Conservation (phyloP, 2,329 filamentous ascomycete genomes). For the Allantophomopsis lycopodina region DNA sequence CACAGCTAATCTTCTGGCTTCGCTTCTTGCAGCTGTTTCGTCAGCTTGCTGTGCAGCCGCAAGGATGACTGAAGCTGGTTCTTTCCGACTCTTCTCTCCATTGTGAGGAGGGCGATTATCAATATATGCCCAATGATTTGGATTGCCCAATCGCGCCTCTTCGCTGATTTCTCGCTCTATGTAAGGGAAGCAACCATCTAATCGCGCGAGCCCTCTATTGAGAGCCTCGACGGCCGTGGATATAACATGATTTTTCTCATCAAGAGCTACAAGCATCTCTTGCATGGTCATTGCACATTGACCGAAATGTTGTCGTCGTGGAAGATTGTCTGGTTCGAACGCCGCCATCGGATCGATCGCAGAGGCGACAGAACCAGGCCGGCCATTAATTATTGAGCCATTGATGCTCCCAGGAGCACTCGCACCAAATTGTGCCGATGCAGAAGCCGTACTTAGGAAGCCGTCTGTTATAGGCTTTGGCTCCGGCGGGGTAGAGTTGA, state of each 20-base stretch:
- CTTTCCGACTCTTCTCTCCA: constrained; percentile 63
- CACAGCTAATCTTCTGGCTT: constrained; percentile 71
- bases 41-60: constrained; percentile 60
- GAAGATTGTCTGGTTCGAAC: constrained; percentile 43
- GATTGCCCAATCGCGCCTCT: constrained; percentile 84
- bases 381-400: constrained; percentile 15
- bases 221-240: constrained; percentile 85
- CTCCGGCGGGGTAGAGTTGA: constrained; percentile 34
- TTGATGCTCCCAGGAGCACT: constrained; percentile 15
- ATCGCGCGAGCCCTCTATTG: constrained; percentile 67
- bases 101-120: constrained; percentile 58
- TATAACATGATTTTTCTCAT: constrained; percentile 97
- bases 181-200: constrained; percentile 78
- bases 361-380: constrained; percentile 11
- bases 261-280: constrained; percentile 78
- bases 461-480: constrained; percentile 21
- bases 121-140: constrained; percentile 89
- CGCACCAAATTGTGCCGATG: constrained; percentile 9
- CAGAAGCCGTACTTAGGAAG: constrained; percentile 12
- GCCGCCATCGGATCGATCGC: constrained; percentile 21
- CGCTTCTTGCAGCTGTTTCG: constrained; percentile 73
- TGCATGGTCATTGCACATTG: constrained; percentile 66
- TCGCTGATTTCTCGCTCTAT: constrained; percentile 85
- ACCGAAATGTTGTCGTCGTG: constrained; percentile 61
- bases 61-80: constrained; percentile 63